Conservation (phyloP, 2,329 filamentous ascomycete genomes). For the Fonsecaea monophora region DNA sequence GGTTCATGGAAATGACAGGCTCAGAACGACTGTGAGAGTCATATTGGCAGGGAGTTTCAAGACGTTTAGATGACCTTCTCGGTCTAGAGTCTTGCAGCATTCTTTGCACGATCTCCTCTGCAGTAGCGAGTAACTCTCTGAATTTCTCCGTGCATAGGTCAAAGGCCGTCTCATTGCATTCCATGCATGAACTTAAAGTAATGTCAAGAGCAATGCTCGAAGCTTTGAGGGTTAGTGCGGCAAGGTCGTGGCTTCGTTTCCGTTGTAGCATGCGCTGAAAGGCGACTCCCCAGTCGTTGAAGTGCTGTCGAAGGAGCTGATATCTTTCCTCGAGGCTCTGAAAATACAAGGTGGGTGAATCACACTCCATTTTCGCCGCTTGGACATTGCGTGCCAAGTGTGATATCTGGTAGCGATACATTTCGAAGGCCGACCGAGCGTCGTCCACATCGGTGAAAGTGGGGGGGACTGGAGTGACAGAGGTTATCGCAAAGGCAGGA, state of each 20-base stretch:
- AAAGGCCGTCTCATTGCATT: not conserved
- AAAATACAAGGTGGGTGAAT: not conserved
- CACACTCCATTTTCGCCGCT: not conserved
- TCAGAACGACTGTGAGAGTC: not conserved
- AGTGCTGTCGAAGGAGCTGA: constrained; percentile 1
- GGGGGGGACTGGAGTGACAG: not conserved
- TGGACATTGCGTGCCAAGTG: not conserved
- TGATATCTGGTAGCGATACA: not conserved
- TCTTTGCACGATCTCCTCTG: not conserved
- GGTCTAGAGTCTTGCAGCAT: not conserved
- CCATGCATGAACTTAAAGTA: not conserved
- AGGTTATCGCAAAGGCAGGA: constrained; percentile 6
- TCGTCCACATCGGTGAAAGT: not conserved
- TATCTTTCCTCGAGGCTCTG: not conserved
- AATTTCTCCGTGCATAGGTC: not conserved
- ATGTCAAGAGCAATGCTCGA: not conserved
- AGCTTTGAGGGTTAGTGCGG: not conserved
- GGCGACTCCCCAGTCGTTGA: not conserved
- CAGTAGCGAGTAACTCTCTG: not conserved
- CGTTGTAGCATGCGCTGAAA: not conserved
- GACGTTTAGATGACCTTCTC: not conserved
- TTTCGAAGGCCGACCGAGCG: not conserved
- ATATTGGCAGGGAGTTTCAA: not conserved
- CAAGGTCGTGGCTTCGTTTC: constrained; percentile 1
- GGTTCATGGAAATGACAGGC: constrained; percentile 15